These are phyloP conservation scores for Leptographium radiaticola DNA, from an alignment of 2,329 filamentous ascomycete species.

Conservation along the genomic window DNA sequence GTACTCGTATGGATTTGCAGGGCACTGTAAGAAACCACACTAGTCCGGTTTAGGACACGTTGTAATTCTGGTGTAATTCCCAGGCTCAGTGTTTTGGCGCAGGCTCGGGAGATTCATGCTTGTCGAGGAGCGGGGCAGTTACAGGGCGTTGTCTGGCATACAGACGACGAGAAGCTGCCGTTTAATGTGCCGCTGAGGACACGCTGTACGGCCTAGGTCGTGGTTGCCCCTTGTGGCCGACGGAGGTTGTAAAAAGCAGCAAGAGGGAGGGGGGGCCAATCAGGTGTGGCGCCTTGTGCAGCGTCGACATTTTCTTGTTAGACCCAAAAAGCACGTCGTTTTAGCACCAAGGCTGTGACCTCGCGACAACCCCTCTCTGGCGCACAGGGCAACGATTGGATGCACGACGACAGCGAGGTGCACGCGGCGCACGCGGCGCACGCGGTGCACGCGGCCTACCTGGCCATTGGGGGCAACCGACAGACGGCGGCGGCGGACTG, in stretches of 20 bases:
- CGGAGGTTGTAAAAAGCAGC: no score
- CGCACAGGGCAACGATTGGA: not conserved
- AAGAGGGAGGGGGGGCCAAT: slow-evolving; percentile 4
- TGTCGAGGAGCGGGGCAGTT: no score
- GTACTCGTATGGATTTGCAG: no score
- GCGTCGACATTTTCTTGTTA: not conserved
- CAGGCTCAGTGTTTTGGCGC: no score
- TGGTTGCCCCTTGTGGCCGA: no score
- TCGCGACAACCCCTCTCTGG: not conserved
- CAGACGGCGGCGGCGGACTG: slow-evolving; percentile 87
- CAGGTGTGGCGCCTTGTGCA: slow-evolving; percentile 4
- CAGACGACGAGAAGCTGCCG: no score
- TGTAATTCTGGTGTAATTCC: no score
- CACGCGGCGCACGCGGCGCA: no score
- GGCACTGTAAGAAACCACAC: not conserved
- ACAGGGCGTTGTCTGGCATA: no score
- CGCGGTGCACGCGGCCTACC: slow-evolving; percentile 28
- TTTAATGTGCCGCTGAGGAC: no score
- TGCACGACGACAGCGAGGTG: not conserved
- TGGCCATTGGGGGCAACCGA: slow-evolving; percentile 78
- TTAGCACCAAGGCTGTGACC: not conserved
- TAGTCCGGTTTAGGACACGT: not conserved
- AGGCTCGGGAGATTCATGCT: no score
- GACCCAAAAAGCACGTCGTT: not conserved
- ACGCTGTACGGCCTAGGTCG: no score